Evolutionary conservation across 768 basidiomycete genomes (phyloP).

Genomic region (Xanthoconium stramineum): DNA sequence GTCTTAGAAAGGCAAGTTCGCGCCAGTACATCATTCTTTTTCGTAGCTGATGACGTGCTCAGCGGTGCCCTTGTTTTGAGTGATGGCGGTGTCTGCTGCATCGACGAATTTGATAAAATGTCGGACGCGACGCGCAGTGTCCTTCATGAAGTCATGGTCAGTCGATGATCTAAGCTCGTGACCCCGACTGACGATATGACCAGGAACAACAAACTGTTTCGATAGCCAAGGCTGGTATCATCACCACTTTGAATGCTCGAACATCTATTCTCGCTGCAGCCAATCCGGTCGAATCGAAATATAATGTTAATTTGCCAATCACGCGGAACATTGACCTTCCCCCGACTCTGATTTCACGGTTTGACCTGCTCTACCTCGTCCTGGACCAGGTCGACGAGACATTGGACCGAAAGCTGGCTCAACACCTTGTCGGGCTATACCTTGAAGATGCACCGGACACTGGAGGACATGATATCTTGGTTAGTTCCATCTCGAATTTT

Average conservation of each 20-base stretch:
- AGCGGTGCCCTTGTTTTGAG: slow-evolving; percentile 93
- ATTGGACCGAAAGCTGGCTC: slow-evolving; percentile 81
- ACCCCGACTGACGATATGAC: slow-evolving; percentile 1
- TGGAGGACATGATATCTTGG: slow-evolving; percentile 70
- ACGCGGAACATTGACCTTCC: slow-evolving; percentile 97
- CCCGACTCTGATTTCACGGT: slow-evolving; percentile 95
- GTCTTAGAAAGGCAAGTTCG: slow-evolving; percentile 83
- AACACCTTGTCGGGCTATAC: slow-evolving; percentile 90
- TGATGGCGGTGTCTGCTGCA: slow-evolving; percentile 97
- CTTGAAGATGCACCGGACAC: slow-evolving; percentile 77
- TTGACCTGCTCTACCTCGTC: slow-evolving; percentile 94
- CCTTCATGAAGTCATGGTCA: slow-evolving; percentile 96
- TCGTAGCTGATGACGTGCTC: slow-evolving; percentile 3
- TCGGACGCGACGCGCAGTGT: slow-evolving; percentile 96
- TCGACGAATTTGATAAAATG: slow-evolving; percentile 99
- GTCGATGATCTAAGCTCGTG: slow-evolving; percentile 12
- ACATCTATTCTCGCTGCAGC: slow-evolving; percentile 97
- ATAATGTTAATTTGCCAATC: slow-evolving; percentile 88
- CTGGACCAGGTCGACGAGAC: slow-evolving; percentile 92
- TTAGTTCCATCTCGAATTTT: slow-evolving; percentile 35
- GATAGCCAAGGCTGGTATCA: slow-evolving; percentile 98
- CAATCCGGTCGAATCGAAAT: slow-evolving; percentile 94
- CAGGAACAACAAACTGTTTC: slow-evolving; percentile 99
- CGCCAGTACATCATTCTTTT: background rate
- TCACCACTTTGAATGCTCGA: slow-evolving; percentile 96